Conservation (phyloP, 805 yeast species). For the Candida namnaoensis region DNA sequence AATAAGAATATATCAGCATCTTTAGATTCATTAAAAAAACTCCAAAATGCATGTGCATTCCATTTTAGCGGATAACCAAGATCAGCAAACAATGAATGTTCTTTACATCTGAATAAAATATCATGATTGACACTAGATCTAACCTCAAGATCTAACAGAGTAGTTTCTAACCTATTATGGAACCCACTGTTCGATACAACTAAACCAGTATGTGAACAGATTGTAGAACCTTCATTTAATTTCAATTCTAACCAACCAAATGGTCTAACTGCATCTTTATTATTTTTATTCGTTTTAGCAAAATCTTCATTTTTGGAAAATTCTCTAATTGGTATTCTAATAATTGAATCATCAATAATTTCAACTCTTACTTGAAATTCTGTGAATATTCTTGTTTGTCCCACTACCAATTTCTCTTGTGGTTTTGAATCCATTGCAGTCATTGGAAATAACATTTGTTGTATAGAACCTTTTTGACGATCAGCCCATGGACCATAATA, state of each 20-base stretch:
- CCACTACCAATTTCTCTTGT: conserved; percentile 32
- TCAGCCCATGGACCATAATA: conserved; percentile 97
- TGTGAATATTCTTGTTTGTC: conserved; percentile 45
- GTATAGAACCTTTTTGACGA: conserved; percentile 63
- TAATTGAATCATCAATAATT: conserved; percentile 54
- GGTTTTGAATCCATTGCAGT: conserved; percentile 48
- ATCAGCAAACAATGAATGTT: conserved; percentile 44
- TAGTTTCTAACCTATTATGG: conserved; percentile 36
- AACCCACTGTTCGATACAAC: conserved; percentile 50
- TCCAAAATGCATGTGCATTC: conserved; percentile 76
- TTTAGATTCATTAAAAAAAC: conserved; percentile 40
- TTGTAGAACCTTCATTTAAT: conserved; percentile 41
- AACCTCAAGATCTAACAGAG: conserved; percentile 49
- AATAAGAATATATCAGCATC: conserved; percentile 56
- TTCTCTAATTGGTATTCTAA: conserved; percentile 81
- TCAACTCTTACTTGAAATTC: conserved; percentile 47
- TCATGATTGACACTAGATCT: conserved; percentile 88
- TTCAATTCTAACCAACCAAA: conserved; percentile 91
- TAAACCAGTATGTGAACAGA: conserved; percentile 38
- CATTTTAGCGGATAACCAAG: conserved; percentile 71
- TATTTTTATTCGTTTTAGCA: conserved; percentile 18
- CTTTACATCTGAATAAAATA: conserved; percentile 53
- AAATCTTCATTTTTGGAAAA: conserved; percentile 61
- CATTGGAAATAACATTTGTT: conserved; percentile 59
- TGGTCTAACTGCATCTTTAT: conserved; percentile 41